Conservation (phyloP, 805 yeast genomes). For the Saccharomycodes ludwigii region DNA sequence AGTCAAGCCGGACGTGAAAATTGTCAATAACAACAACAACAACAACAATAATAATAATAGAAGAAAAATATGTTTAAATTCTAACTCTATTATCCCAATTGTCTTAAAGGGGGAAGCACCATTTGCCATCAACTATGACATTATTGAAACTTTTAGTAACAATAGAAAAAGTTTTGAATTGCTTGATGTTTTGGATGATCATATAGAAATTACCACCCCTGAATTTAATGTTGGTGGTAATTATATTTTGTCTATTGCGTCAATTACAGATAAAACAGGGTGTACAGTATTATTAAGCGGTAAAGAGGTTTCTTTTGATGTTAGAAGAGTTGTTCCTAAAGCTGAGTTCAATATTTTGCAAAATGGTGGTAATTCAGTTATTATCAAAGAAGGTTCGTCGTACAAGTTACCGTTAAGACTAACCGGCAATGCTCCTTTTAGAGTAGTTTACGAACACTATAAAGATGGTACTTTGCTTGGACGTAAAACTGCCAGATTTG, state of each 20-base stretch:
- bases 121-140: slow-evolving; percentile 54
- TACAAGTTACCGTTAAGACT: slow-evolving; percentile 48
- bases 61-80: slow-evolving; percentile 35
- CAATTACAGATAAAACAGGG: slow-evolving; percentile 62
- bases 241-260: slow-evolving; percentile 49
- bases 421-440: slow-evolving; percentile 46
- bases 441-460: slow-evolving; percentile 24
- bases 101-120: slow-evolving; percentile 72
- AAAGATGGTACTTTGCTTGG: slow-evolving; percentile 17
- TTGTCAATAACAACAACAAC: slow-evolving; percentile 8
- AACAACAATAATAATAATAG: slow-evolving; percentile 4
- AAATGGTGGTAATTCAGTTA: slow-evolving; percentile 24
- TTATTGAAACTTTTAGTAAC: slow-evolving; percentile 43
- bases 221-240: slow-evolving; percentile 54
- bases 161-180: slow-evolving; percentile 32
- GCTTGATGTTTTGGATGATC: slow-evolving; percentile 27
- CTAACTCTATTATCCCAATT: slow-evolving; percentile 37
- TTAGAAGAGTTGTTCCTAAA: slow-evolving; percentile 58
- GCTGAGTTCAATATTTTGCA: slow-evolving; percentile 31
- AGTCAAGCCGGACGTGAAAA: slow-evolving; percentile 37
- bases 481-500: slow-evolving; percentile 13
- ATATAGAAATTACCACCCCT: slow-evolving; percentile 39
- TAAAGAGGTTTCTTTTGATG: slow-evolving; percentile 52
- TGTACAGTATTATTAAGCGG: slow-evolving; percentile 64
- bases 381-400: slow-evolving; percentile 50